Evolutionary conservation across 495 filamentous ascomycete species (phyloP).

Genomic region (Thozetella sp.): DNA sequence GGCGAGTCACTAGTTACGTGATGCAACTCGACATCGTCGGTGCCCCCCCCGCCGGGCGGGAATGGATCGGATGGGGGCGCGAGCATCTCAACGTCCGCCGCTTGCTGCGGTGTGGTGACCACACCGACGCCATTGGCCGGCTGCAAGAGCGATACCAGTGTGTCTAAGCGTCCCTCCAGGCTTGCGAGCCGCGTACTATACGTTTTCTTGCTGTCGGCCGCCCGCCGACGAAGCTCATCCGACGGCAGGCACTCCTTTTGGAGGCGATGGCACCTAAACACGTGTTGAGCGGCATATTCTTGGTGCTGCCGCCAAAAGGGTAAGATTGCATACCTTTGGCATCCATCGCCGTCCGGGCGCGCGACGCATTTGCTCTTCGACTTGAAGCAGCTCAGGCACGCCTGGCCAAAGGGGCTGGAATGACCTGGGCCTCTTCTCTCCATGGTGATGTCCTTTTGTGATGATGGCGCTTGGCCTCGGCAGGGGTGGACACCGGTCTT

Average conservation of each 20-base stretch:
- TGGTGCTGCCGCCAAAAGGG: no score
- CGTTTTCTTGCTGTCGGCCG: conserved; percentile 16
- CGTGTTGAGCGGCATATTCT: no score
- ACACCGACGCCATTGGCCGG: conserved; percentile 7
- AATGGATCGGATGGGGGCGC: no score
- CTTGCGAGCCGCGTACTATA: conserved; percentile 29
- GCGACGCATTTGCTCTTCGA: conserved; percentile 48
- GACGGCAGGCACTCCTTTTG: no score
- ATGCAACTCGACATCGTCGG: not conserved
- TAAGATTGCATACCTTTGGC: conserved; percentile 48
- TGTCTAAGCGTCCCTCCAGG: conserved; percentile 55
- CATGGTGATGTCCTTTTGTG: no score
- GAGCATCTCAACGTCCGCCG: no score
- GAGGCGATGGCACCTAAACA: no score
- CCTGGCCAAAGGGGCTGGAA: conserved; percentile 40
- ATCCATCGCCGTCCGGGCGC: conserved; percentile 27
- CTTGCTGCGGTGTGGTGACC: no score
- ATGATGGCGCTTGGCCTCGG: no score
- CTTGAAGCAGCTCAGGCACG: conserved; percentile 45
- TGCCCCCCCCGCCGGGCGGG: not conserved
- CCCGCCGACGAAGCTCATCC: conserved; percentile 36
- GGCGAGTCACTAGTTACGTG: not conserved
- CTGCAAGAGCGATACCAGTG: conserved; percentile 46
- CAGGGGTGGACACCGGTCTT: no score
- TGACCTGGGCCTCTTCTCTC: no score